Percentiles rank a stretch among this genome's conserved stretches.
Conservation (phyloP, 345 rosid species). For the Streptanthus diversifolius region DNA sequence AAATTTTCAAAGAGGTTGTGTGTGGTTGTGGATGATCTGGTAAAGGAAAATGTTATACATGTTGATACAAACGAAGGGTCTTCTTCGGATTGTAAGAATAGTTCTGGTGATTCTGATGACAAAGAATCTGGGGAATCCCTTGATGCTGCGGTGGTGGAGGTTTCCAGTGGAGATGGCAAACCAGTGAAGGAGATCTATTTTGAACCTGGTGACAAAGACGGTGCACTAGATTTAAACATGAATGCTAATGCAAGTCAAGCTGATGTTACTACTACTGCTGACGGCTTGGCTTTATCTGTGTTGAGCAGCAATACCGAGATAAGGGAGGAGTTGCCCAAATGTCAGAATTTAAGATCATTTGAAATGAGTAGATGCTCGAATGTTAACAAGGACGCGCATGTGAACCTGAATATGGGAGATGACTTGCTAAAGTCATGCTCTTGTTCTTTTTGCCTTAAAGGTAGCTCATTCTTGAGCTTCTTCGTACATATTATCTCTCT, state of each 20-base stretch:
- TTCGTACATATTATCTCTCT: background rate
- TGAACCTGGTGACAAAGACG: constrained; percentile 31
- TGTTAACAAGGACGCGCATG: constrained; percentile 37
- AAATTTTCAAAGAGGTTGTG: constrained; percentile 39
- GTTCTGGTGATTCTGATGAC: constrained; percentile 24
- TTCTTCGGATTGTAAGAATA: constrained; percentile 11
- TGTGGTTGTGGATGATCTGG: constrained; percentile 46
- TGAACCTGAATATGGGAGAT: constrained; percentile 34
- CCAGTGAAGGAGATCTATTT: constrained; percentile 36
- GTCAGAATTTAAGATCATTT: constrained; percentile 44
- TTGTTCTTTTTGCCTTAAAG: constrained; percentile 85
- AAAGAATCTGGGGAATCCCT: constrained; percentile 23
- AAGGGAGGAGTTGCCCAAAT: constrained; percentile 33
- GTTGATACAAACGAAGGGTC: constrained; percentile 11
- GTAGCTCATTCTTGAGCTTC: constrained; percentile 29
- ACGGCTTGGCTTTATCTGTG: constrained; percentile 16
- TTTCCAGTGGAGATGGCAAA: constrained; percentile 30
- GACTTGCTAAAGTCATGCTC: constrained; percentile 62
- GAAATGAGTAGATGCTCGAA: constrained; percentile 50
- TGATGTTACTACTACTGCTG: background rate
- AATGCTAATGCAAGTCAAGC: constrained; percentile 8
- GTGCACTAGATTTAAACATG: constrained; percentile 27
- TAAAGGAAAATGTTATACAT: constrained; percentile 32
- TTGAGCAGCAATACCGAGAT: constrained; percentile 24
- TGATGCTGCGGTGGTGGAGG: constrained; percentile 28